Conservation (phyloP, 2,329 filamentous ascomycete genomes). For the Xylaria arbuscula region DNA sequence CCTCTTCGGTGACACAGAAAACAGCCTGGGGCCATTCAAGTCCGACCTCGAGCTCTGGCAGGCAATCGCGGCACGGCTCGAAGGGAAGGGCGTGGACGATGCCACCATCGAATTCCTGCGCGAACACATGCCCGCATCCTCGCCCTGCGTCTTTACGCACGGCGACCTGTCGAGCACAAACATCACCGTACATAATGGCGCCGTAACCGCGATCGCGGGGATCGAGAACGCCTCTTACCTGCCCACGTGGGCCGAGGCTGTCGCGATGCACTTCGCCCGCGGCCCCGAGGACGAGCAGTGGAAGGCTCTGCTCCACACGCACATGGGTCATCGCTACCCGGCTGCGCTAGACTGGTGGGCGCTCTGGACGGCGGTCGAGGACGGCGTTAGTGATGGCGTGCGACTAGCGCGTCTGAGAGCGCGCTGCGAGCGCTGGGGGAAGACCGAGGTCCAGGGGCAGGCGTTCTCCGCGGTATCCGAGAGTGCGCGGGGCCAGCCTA, state of each 20-base stretch:
- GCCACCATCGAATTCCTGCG: conserved; percentile 33
- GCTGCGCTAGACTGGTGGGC: conserved; percentile 46
- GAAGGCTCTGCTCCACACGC: conserved; percentile 43
- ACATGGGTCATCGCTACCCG: conserved; percentile 38
- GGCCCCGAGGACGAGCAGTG: conserved; percentile 46
- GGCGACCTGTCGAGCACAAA: conserved; percentile 46
- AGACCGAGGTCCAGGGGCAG: conserved; percentile 31
- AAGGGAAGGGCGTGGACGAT: conserved; percentile 25
- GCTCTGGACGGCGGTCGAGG: conserved; percentile 42
- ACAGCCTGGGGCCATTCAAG: conserved; percentile 41
- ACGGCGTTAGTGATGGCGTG: conserved; percentile 2
- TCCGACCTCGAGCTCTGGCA: conserved; percentile 42
- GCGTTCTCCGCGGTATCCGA: conserved; percentile 19
- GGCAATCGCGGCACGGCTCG: conserved; percentile 34
- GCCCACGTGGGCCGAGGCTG: conserved; percentile 45
- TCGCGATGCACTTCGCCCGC: conserved; percentile 44
- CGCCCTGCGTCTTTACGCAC: conserved; percentile 45
- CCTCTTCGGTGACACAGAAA: conserved; percentile 37
- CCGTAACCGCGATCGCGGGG: conserved; percentile 41
- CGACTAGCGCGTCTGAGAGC: conserved; percentile 34
- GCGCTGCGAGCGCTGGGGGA: conserved; percentile 43
- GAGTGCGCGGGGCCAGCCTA: too few species aligned
- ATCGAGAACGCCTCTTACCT: conserved; percentile 44
- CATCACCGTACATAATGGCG: conserved; percentile 38
- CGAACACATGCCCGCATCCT: conserved; percentile 43